Conservation (phyloP, 345 rosid species). For the Eucalyptus rudis region DNA sequence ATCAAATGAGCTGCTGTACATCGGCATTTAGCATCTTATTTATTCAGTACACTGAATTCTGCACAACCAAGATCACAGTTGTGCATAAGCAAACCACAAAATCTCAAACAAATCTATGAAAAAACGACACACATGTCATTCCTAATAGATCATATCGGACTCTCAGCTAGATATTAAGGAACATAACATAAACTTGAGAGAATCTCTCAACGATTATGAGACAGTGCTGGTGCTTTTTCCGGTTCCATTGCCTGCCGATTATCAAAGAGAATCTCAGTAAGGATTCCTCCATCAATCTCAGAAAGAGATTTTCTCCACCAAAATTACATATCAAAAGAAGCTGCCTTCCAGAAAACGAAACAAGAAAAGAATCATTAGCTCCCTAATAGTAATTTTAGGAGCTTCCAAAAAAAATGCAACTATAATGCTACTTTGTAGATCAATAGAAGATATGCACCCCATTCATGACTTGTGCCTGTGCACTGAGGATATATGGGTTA, state of each 20-base stretch:
- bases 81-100: neutral
- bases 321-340: neutral
- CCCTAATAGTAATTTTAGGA: slow-evolving; percentile 7
- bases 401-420: slow-evolving; percentile 12
- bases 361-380: slow-evolving; percentile 1
- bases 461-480: neutral
- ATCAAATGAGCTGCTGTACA: neutral
- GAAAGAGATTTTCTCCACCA: neutral
- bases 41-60: neutral
- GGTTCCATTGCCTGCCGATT: neutral
- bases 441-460: neutral
- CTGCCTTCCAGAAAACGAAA: neutral
- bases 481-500: neutral
- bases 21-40: neutral
- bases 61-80: neutral
- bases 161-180: neutral
- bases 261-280: neutral
- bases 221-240: neutral
- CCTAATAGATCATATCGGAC: neutral
- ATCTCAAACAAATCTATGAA: neutral
- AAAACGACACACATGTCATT: neutral
- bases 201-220: neutral
- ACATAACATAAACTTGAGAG: neutral
- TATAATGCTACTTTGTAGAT: neutral
- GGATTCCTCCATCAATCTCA: neutral